A percentile compares a stretch with the other conserved stretches of the same genome.
Conservation (phyloP, 2,329 filamentous ascomycete species). For the Nigrospora sphaerica region DNA sequence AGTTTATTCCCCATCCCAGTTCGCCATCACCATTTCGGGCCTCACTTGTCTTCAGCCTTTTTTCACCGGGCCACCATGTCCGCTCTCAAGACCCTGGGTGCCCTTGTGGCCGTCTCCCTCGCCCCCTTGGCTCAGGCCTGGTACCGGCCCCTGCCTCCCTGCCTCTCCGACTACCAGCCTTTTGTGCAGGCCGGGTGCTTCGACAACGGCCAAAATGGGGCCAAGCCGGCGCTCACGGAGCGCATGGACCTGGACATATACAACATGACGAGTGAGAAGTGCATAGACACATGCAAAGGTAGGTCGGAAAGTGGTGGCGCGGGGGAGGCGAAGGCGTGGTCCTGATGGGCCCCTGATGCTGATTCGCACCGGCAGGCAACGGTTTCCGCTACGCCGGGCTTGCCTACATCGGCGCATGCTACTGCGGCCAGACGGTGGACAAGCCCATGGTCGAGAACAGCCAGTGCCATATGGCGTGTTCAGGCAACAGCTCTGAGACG, state of each 20-base stretch:
- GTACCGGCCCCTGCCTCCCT: slow-evolving; percentile 37
- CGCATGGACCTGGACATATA: slow-evolving; percentile 28
- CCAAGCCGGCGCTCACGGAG: slow-evolving; percentile 29
- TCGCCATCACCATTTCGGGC: too few species aligned
- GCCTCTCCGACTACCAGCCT: slow-evolving; percentile 35
- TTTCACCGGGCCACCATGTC: slow-evolving; percentile 21
- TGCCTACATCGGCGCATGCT: slow-evolving; percentile 45
- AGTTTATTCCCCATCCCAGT: too few species aligned
- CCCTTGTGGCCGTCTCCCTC: slow-evolving; percentile 30
- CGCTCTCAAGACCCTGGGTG: slow-evolving; percentile 23
- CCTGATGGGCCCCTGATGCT: not conserved
- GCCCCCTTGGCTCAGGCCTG: slow-evolving; percentile 27
- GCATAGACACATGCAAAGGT: slow-evolving; percentile 42
- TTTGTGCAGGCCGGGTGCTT: slow-evolving; percentile 43
- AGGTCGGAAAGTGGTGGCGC: slow-evolving; percentile 3
- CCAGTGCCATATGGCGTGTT: slow-evolving; percentile 51
- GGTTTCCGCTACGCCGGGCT: slow-evolving; percentile 44
- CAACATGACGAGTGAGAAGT: slow-evolving; percentile 41
- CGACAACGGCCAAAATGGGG: slow-evolving; percentile 24
- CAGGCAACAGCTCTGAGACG: slow-evolving; percentile 32
- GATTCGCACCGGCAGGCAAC: slow-evolving; percentile 24
- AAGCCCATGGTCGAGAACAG: slow-evolving; percentile 43
- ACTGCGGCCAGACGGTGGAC: slow-evolving; percentile 43
- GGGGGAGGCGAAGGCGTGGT: too few species aligned
- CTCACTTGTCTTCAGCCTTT: slow-evolving; percentile 6